Conservation (phyloP, 164 flowering plant genomes). For the Liriodendron chinense region DNA sequence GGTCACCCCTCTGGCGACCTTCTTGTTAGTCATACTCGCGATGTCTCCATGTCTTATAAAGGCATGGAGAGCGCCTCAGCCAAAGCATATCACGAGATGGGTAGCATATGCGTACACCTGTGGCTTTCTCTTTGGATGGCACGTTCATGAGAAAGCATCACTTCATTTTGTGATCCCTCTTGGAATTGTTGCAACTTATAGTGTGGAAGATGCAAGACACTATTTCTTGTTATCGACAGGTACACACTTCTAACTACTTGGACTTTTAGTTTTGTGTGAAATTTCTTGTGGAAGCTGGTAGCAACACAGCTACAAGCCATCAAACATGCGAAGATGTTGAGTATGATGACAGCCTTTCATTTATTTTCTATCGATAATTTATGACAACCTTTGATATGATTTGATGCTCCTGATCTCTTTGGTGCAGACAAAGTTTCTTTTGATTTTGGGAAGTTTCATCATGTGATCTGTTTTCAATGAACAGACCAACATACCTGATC, state of each 20-base stretch:
- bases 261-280: neutral
- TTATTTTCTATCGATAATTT: neutral
- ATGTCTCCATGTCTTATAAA: constrained; percentile 74
- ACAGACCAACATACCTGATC: neutral
- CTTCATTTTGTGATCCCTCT: constrained; percentile 93
- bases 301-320: too few species aligned
- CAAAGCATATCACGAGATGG: constrained; percentile 66
- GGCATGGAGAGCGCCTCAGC: constrained; percentile 75
- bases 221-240: constrained; percentile 79
- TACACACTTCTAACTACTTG: constrained; percentile 21
- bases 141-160: constrained; percentile 97
- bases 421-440: neutral
- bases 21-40: constrained; percentile 65
- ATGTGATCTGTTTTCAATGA: neutral
- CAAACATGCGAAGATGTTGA: neutral
- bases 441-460: too few species aligned
- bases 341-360: neutral
- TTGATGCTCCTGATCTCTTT: neutral
- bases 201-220: constrained; percentile 74
- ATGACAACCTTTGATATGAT: neutral
- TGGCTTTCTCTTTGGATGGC: constrained; percentile 97
- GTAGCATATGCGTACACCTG: constrained; percentile 89
- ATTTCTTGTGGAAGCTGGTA: neutral
- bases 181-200: constrained; percentile 59
- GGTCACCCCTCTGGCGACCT: constrained; percentile 77